These are phyloP conservation scores for Alternaria arbusti DNA, from an alignment of 2,329 filamentous ascomycete genomes.

Conservation along the genomic window DNA sequence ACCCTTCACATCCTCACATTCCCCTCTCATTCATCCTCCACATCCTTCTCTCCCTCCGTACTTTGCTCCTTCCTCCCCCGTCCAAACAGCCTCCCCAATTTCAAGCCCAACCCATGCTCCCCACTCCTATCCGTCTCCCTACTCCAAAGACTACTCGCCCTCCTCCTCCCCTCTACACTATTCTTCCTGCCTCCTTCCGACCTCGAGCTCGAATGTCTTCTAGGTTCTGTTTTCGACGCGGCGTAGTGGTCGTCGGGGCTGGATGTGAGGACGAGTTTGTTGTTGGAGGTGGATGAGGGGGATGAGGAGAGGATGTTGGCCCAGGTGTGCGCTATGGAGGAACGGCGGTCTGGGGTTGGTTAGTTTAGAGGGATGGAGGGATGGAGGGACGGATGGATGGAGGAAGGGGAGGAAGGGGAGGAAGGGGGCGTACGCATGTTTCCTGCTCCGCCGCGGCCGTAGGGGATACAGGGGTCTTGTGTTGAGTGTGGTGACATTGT, in stretches of 20 bases:
- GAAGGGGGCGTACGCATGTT: conserved; percentile 15
- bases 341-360: conserved; percentile 12
- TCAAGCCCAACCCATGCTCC: not conserved
- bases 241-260: conserved; percentile 13
- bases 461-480: conserved; percentile 12
- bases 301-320: not conserved
- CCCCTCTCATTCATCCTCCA: not conserved
- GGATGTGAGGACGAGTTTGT: not conserved
- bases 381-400: too few species aligned
- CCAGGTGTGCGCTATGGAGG: conserved; percentile 15
- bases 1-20: not conserved
- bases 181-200: not conserved
- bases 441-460: conserved; percentile 19
- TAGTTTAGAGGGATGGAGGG: not conserved
- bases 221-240: conserved; percentile 3
- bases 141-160: conserved; percentile 3
- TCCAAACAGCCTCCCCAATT: not conserved
- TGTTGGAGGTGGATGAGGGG: not conserved
- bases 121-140: not conserved
- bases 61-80: not conserved
- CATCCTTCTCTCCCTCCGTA: not conserved
- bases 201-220: not conserved
- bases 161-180: not conserved
- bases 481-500: not conserved
- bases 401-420: not conserved